These are phyloP conservation scores for Diospyros lotus DNA, from an alignment of 148 eudicot species.

Conservation along the genomic window DNA sequence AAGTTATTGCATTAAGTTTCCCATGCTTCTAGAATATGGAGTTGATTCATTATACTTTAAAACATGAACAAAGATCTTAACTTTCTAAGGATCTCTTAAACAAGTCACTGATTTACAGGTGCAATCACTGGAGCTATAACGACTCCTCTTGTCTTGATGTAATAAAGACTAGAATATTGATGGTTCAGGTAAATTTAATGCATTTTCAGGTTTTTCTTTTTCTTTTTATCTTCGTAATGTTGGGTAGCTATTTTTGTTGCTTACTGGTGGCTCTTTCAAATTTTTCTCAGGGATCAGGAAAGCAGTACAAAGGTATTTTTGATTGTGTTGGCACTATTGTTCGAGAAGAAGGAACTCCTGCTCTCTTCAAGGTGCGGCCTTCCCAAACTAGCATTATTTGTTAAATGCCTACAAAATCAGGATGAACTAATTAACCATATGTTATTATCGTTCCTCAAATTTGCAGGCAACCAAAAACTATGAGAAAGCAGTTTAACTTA, in stretches of 20 bases:
- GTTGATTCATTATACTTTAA: not conserved
- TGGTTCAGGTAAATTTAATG: constrained; percentile 60
- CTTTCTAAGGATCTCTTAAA: no score
- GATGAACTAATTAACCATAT: not conserved
- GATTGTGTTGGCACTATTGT: constrained; percentile 64
- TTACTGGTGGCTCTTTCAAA: not conserved
- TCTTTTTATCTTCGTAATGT: not conserved
- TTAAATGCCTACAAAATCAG: not conserved
- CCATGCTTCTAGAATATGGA: not conserved
- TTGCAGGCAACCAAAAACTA: constrained; percentile 82
- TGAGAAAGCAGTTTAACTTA: constrained; percentile 82
- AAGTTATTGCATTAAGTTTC: not conserved
- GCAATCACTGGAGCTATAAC: constrained; percentile 84
- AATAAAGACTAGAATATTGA: constrained; percentile 79
- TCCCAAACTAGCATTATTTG: not conserved
- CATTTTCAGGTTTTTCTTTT: not conserved
- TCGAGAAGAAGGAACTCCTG: constrained; percentile 70
- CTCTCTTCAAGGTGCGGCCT: constrained; percentile 53
- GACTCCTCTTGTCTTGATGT: constrained; percentile 71
- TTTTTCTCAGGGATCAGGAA: constrained; percentile 55
- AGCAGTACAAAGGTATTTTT: constrained; percentile 58
- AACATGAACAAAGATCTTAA: no score
- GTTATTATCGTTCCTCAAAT: constrained; percentile 8
- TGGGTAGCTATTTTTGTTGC: not conserved
- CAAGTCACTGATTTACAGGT: constrained; percentile 31